Evolutionary conservation across 352 stramenopile genomes (phyloP).

Genomic region (Phytophthora quininea): DNA sequence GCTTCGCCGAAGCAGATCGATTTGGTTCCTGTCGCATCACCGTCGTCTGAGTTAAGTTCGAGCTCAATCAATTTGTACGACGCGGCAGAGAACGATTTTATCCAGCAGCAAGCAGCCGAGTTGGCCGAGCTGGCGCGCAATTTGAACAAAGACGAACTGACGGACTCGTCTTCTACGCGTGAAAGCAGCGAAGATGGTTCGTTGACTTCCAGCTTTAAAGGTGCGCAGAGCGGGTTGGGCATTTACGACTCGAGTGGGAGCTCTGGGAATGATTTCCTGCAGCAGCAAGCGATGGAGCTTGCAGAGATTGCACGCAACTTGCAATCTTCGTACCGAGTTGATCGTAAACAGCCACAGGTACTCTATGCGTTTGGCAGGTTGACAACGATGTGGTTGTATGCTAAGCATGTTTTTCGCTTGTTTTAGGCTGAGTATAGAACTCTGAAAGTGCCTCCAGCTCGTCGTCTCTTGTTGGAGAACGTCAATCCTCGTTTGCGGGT

Average conservation of each 20-base stretch:
- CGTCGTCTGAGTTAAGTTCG: slow-evolving; percentile 13
- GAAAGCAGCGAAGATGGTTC: slow-evolving; percentile 41
- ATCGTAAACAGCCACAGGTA: slow-evolving; percentile 30
- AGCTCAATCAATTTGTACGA: slow-evolving; percentile 21
- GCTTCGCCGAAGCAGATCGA: not conserved
- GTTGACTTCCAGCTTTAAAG: slow-evolving; percentile 34
- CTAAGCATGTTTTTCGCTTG: not conserved
- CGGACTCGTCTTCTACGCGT: slow-evolving; percentile 37
- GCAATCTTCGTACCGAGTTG: slow-evolving; percentile 53
- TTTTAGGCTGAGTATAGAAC: slow-evolving; percentile 11
- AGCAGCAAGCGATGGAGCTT: slow-evolving; percentile 70
- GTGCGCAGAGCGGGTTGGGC: slow-evolving; percentile 19
- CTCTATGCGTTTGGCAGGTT: not conserved
- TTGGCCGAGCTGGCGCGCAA: slow-evolving; percentile 45
- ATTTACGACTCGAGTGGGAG: slow-evolving; percentile 21
- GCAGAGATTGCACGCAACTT: slow-evolving; percentile 67
- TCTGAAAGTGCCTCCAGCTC: slow-evolving; percentile 40
- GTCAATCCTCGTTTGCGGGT: slow-evolving; percentile 38
- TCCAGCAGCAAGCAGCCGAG: slow-evolving; percentile 46
- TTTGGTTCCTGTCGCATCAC: not conserved
- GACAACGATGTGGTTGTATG: slow-evolving; percentile 1
- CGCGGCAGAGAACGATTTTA: slow-evolving; percentile 34
- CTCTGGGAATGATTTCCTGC: slow-evolving; percentile 48
- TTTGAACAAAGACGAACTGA: slow-evolving; percentile 41
- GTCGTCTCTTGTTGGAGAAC: slow-evolving; percentile 30